Base-by-base conservation (phyloP, 1,284 basidiomycete genomes). In the Sanguinoderma infundibulare region DNA sequence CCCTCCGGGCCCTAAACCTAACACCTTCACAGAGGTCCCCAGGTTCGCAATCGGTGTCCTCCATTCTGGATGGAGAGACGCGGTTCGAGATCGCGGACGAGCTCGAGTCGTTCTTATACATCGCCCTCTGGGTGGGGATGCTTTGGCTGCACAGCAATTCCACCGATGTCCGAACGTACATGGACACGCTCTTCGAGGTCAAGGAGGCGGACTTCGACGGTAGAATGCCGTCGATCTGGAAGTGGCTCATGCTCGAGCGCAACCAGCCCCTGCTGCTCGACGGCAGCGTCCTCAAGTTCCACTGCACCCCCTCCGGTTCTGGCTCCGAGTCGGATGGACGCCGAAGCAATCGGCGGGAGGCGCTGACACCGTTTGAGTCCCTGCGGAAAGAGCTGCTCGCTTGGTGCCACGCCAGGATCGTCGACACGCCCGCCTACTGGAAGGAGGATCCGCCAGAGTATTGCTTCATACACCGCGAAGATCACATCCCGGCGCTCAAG, bases 71-170 rank as follows among this genome's bases (percentile, higher is more conserved):
- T 3, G 4, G 28, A 5, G 2, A 30, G 36, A 32, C 6, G 24
- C 15, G 5, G 17, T 28, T 36, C 36, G 53, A 36, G 15, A 49
- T 60, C 2, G 51, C 52, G 8, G 62, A 60, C 57, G 62, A 63
- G 20, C 28, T 63, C 15, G 62, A 63, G 22, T 55, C 62, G 26
- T 60, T 63, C 39, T 20, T 60, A 32, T 60, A 57, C 40, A 42
- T 54, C 15, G 10, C 55, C 9, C 28, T 57, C 14, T 50, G 22
- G n/a, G 7, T 32, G 35, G 54, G 53, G 26, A 5, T 62, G 49
- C 50, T 50, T 15, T 56, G 44, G 30, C 10, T 63, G 34, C 53
- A 28, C 9, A 52, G 40, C 40, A 52, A 50, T 14, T 20, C 44
- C 28, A 5, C 4, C 3, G 34, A 36, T 12, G 52, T 39, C 5